Evolutionary conservation across 2,329 filamentous ascomycete species (phyloP), one percentile per base, ranked within the genome.

Genomic region (Xylaria arbuscula): DNA sequence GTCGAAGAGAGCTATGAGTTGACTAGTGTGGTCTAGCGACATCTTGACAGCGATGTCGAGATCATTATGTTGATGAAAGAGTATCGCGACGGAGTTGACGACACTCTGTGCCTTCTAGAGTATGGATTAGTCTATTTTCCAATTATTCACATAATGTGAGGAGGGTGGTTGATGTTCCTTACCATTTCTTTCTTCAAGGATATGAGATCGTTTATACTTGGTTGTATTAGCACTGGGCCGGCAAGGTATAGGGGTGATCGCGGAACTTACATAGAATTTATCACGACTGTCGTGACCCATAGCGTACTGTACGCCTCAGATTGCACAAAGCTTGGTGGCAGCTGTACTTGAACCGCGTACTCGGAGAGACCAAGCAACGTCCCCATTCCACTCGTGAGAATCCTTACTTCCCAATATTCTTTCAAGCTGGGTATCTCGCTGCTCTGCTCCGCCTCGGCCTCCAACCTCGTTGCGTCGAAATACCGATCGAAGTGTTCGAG

Each of bases 171-270:
- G 24, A 13, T 40, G n/a, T 8, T 28, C 17, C 70, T 62, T 71
- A 75, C 74, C 70, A 76, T 75, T 50, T 76, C 74, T 54, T 77
- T 76, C 59, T 75, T 76, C 36, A 76, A 70, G 0, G 75, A 77
- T 22, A 76, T 24, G 6, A 76, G 50, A 47, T 76, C 74, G 32
- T 77, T 76, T 8, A 76, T 66, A n/a, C 75, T 77, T 24, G 10
- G 9, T 11, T 36, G 3, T 17, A 6, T 74, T 24, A 74, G 67
- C 28, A n/a, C 22, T 36, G 10, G 6, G 11, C 17, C 11, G 3
- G 13, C 10, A 45, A 51, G 1, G 7, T 15, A 19, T 40, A 22
- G 7, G 17, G 11, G 19, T 24, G 2, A 11, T 22, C 11, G 22
- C 34, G 24, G 13, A 22, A 60, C 73, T 28, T 73, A 76, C 74